Percentiles rank a stretch among this genome's conserved stretches.
Evolutionary conservation across 1,139 yeast species (phyloP).

Genomic region (Yamadazyma trypodendri): DNA sequence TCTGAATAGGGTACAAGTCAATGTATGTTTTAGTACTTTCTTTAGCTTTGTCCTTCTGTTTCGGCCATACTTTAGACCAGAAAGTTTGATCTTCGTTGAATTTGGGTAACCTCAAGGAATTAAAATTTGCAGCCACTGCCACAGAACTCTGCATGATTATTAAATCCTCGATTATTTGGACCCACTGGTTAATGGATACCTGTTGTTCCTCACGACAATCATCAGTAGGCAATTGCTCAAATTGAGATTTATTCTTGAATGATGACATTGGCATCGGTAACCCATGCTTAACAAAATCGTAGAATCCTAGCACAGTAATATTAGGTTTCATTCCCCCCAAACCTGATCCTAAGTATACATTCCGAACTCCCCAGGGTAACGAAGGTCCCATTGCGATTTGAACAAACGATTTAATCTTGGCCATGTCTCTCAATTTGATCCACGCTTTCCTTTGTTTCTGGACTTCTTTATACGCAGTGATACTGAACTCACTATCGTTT

Average conservation of each 20-base stretch:
- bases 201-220: constrained; percentile 68
- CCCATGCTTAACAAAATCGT: constrained; percentile 55
- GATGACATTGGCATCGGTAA: constrained; percentile 24
- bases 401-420: constrained; percentile 85
- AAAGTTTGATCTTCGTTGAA: constrained; percentile 15
- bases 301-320: constrained; percentile 86
- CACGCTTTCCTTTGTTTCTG: constrained; percentile 76
- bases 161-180: constrained; percentile 85
- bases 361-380: constrained; percentile 94
- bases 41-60: constrained; percentile 8
- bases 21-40: constrained; percentile 43
- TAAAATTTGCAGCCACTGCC: constrained; percentile 89
- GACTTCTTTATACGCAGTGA: constrained; percentile 56
- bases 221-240: constrained; percentile 70
- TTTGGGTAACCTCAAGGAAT: constrained; percentile 55
- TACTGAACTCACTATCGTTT: constrained; percentile 26
- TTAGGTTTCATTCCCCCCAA: constrained; percentile 97
- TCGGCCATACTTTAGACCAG: constrained; percentile 17
- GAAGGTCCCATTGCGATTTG: constrained; percentile 88
- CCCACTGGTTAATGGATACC: constrained; percentile 81
- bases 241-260: constrained; percentile 17
- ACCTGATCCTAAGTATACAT: constrained; percentile 88
- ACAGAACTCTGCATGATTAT: constrained; percentile 91
- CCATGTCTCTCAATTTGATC: constrained; percentile 74
- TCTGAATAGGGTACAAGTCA: constrained; percentile 93